Conservation (phyloP, 2,329 filamentous ascomycete genomes). For the Ophiostoma angusticollis region DNA sequence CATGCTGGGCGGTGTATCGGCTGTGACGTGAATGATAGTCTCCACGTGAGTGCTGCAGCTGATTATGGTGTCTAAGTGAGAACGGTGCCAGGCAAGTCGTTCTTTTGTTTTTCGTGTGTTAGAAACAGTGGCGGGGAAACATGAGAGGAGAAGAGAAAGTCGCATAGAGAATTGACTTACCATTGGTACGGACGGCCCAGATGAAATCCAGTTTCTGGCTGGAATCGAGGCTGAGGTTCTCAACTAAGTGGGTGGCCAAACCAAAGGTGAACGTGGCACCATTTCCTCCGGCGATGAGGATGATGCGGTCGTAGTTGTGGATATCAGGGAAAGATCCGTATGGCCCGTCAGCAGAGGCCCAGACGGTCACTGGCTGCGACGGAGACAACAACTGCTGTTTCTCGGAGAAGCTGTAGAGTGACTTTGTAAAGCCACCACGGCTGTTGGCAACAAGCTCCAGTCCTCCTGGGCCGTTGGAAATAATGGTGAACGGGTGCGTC, state of each 20-base stretch:
- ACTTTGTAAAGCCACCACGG: constrained; percentile 39
- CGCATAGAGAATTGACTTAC: too few species aligned
- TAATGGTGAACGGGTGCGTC: constrained; percentile 48
- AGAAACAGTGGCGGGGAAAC: too few species aligned
- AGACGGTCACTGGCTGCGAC: not conserved
- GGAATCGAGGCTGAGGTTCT: not conserved
- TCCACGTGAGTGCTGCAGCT: not conserved
- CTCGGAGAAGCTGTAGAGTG: constrained; percentile 33
- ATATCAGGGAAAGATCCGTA: constrained; percentile 9
- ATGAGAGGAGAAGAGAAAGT: not conserved
- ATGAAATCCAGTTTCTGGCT: constrained; percentile 10
- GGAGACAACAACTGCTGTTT: not conserved
- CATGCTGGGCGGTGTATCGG: not conserved
- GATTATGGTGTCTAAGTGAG: not conserved
- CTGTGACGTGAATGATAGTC: constrained; percentile 3
- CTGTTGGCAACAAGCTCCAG: constrained; percentile 41
- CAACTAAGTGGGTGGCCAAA: constrained; percentile 7
- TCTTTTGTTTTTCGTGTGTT: not conserved
- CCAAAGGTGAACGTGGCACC: constrained; percentile 12
- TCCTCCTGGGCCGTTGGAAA: constrained; percentile 26
- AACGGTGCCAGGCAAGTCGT: not conserved
- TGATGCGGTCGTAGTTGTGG: constrained; percentile 4
- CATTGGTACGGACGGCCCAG: constrained; percentile 12
- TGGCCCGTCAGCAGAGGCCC: constrained; percentile 10
- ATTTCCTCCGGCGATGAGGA: constrained; percentile 12